Evolutionary conservation across 345 rosid species (phyloP), one percentile per base, ranked within the genome.

Genomic region (Corymbia maculata): DNA sequence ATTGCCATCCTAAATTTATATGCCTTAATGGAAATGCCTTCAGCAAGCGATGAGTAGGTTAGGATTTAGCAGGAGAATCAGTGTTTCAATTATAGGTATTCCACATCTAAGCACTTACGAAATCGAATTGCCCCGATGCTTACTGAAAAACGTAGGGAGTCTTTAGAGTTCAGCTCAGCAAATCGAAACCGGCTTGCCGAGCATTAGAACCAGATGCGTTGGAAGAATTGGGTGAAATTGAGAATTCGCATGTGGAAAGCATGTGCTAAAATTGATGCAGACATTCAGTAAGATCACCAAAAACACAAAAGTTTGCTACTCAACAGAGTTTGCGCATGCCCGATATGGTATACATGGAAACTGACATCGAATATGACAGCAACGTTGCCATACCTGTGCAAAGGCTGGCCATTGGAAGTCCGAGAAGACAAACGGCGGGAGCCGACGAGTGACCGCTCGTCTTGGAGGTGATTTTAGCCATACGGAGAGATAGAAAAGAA

Each of bases 371-470:
- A 66, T 10, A 21, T 21, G 84, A 75, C 0, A 19, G 28, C 84
- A 6, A 5, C 28, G 8, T 80, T 79, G 6, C 49, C 17, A 6
- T 49, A 91, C 91, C 92, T 90, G 52, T 53, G 55, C 64, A 51
- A 7, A 91, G 86, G n/a, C 59, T 89, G 86, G 89, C 91, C 24
- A 44, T 15, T 51, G 89, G 68, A 57, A 91, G 47, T 19, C 87
- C 87, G 45, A 90, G 57, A 14, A 91, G 61, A 52, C 88, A 86
- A 45, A 42, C 2, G 49, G 49, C 12, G 1, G 28, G 84, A 75
- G 84, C 84, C 84, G 2, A 42, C 2, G 4, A 5, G 84, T 28
- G 1, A 9, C 84, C 49, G 1, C 84, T 12, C 49, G 85, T 36
- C 44, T 61, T 52, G 47, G 68, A 17, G 51, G 50, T 50, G 2